These are phyloP conservation scores for Trichomonas gallinae DNA, from an alignment of 208 protist species.

Conservation along the genomic window DNA sequence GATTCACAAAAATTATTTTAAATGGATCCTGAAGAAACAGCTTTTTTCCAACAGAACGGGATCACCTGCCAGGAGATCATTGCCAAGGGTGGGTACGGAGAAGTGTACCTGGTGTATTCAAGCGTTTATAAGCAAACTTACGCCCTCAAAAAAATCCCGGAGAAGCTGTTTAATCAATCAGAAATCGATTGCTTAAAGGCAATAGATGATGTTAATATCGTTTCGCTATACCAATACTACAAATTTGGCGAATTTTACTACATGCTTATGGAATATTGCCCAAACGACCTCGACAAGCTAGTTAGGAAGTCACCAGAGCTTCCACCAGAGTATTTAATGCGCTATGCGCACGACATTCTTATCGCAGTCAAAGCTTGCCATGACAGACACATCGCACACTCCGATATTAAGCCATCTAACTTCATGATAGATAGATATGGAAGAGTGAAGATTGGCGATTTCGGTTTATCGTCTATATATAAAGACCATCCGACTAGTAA, in stretches of 20 bases:
- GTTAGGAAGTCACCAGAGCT: neutral
- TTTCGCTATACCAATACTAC: neutral
- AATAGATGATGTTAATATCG: neutral
- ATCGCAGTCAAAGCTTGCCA: constrained; percentile 47
- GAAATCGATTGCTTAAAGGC: neutral
- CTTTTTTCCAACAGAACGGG: neutral
- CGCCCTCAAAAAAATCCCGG: neutral
- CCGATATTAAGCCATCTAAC: constrained; percentile 39
- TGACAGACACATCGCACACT: constrained; percentile 46
- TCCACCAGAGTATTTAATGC: neutral
- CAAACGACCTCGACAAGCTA: neutral
- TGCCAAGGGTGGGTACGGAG: neutral
- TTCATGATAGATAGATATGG: neutral
- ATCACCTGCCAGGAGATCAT: neutral
- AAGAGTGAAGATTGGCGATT: neutral
- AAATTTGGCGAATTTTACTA: neutral
- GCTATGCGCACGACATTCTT: constrained; percentile 28
- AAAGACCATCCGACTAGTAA: neutral
- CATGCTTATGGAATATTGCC: neutral
- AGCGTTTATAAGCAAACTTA: neutral
- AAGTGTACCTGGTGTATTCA: neutral
- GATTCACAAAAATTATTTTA: neutral
- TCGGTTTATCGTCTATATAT: neutral
- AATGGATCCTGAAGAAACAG: neutral
- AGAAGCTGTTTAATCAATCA: neutral